A percentile compares a stretch with the other conserved stretches of the same genome.
phyloP scores from a whole-genome alignment of 495 filamentous ascomycete species.

The Neurospora tetraspora region DNA sequence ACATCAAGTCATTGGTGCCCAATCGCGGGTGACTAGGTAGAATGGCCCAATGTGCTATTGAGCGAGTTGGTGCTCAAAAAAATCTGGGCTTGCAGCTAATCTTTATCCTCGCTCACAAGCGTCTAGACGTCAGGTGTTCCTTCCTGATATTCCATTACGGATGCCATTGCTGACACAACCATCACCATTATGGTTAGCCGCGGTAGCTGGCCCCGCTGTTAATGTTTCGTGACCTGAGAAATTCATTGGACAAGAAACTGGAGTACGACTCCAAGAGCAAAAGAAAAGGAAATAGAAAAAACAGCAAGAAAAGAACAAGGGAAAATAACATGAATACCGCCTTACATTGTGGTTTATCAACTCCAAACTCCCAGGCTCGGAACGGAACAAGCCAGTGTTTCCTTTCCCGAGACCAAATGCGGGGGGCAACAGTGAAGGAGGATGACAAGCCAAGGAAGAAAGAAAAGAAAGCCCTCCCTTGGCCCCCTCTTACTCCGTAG shows the following conservation, averaged over 20 bases:
- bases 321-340: background rate
- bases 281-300: background rate
- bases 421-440: background rate
- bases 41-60: background rate
- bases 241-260: background rate
- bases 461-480: background rate
- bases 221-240: background rate
- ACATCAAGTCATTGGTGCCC: fast-evolving
- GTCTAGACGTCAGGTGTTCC: background rate
- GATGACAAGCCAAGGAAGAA: background rate
- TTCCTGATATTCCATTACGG: background rate
- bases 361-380: background rate
- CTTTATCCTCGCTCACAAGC: background rate
- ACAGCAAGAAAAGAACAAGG: background rate
- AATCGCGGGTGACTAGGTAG: background rate
- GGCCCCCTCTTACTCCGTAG: background rate
- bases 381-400: background rate
- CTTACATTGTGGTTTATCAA: background rate
- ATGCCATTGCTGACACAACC: background rate
- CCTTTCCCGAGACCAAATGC: background rate
- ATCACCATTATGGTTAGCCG: background rate
- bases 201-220: background rate
- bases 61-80: background rate
- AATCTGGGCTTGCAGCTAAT: background rate
- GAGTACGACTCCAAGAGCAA: background rate